Evolutionary conservation across 2,329 filamentous ascomycete genomes (phyloP).

Genomic region (Clonostachys chloroleuca): DNA sequence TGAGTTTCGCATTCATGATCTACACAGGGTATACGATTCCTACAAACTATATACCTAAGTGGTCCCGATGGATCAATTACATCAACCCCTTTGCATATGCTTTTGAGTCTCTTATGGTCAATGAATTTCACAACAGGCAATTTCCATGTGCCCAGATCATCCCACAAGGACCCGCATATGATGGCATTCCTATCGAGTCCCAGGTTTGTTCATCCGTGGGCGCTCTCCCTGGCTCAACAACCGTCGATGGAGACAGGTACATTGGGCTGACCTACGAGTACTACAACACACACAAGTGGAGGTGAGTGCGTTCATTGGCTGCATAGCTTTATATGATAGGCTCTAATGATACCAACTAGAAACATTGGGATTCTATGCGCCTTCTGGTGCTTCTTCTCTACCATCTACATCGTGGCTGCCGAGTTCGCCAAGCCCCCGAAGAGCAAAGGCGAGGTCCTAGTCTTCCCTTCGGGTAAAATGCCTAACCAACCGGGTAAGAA

Average conservation of each 20-base stretch:
- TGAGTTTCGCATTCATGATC: slow-evolving; percentile 33
- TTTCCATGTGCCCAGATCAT: slow-evolving; percentile 51
- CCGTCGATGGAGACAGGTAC: slow-evolving; percentile 55
- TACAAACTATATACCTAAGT: slow-evolving; percentile 36
- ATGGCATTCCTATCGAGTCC: slow-evolving; percentile 24
- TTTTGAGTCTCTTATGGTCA: slow-evolving; percentile 77
- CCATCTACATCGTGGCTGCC: slow-evolving; percentile 25
- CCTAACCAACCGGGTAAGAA: slow-evolving; percentile 19
- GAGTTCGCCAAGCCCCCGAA: slow-evolving; percentile 36
- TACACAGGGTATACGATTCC: slow-evolving; percentile 40
- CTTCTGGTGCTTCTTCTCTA: slow-evolving; percentile 46
- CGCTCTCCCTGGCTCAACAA: slow-evolving; percentile 41
- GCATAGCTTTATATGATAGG: too few species aligned
- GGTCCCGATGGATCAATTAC: slow-evolving; percentile 11
- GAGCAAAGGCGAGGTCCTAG: slow-evolving; percentile 51
- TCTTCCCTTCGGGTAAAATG: slow-evolving; percentile 36
- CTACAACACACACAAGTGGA: slow-evolving; percentile 42
- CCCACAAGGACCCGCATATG: slow-evolving; percentile 23
- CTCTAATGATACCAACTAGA: slow-evolving; percentile 8
- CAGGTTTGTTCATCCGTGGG: slow-evolving; percentile 56
- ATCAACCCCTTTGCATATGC: slow-evolving; percentile 68
- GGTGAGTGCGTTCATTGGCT: slow-evolving; percentile 12
- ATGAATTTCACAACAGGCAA: slow-evolving; percentile 68
- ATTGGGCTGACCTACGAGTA: slow-evolving; percentile 52
- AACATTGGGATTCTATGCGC: slow-evolving; percentile 60